Percentiles rank a stretch among this genome's conserved stretches.
These are phyloP conservation scores for Lyophyllum semitale DNA, from an alignment of 768 basidiomycete species.

Conservation along the genomic window DNA sequence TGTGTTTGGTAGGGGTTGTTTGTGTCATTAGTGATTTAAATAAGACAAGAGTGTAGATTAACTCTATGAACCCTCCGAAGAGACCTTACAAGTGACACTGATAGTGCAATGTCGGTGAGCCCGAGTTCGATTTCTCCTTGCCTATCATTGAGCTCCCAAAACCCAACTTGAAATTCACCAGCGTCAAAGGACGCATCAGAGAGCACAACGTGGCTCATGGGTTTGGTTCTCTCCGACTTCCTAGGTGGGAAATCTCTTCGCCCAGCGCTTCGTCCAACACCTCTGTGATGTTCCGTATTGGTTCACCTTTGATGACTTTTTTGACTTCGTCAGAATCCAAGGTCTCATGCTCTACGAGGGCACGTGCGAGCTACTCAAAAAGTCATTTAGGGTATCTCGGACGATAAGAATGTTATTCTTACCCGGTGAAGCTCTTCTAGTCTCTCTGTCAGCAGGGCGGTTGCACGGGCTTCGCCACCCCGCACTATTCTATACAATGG, in stretches of 20 bases:
- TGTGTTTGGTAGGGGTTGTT: not conserved
- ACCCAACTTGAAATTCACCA: not conserved
- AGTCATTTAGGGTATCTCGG: slow-evolving; percentile 6
- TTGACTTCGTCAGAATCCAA: slow-evolving; percentile 83
- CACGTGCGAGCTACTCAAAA: slow-evolving; percentile 71
- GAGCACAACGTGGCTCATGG: not conserved
- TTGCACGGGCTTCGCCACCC: slow-evolving; percentile 68
- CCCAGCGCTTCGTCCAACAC: slow-evolving; percentile 65
- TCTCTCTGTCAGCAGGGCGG: slow-evolving; percentile 60
- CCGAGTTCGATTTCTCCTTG: not conserved
- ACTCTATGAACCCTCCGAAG: not conserved
- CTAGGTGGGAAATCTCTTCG: slow-evolving; percentile 47
- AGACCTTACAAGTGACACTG: not conserved
- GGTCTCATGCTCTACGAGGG: slow-evolving; percentile 95
- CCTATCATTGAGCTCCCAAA: not conserved
- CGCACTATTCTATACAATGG: slow-evolving; percentile 56
- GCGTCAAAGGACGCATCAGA: not conserved
- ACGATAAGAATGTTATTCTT: slow-evolving; percentile 22
- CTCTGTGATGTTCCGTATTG: slow-evolving; percentile 70
- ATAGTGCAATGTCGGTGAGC: not conserved
- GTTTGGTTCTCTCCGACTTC: slow-evolving; percentile 21
- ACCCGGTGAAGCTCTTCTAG: slow-evolving; percentile 79
- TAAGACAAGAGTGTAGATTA: slow-evolving; percentile 1
- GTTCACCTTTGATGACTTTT: slow-evolving; percentile 82
- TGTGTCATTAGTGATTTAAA: slow-evolving; percentile 4